Evolutionary conservation across 2,329 filamentous ascomycete species (phyloP), one percentile per base, ranked within the genome.

Genomic region (Zymoseptoria tritici): DNA sequence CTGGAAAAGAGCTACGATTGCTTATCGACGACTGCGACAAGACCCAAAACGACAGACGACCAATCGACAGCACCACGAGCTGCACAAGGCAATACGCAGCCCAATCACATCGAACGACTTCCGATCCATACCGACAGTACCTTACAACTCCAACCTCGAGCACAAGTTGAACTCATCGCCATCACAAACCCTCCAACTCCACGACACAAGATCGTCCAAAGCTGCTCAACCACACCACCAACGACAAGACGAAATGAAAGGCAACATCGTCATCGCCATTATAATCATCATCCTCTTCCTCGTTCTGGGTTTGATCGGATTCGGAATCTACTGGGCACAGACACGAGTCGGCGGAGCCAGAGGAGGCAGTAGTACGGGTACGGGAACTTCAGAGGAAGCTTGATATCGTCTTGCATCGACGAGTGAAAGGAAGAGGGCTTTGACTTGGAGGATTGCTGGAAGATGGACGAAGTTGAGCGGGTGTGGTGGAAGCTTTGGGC

Each of bases 251-350:
- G 76, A 55, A 52, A 81, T 81, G 78, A 72, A 79, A 71, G 77
- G 78, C 72, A 81, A 81, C 72, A 72, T 81, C 64, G 78, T 79
- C 73, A 79, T 81, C 73, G 78, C 78, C 71, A 72, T 79, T 67
- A 80, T 81, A 71, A 76, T 81, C 70, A 74, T 81, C 66, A 75
- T 80, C 70, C 78, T 81, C 67, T 80, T 81, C 74, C 73, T 80
- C 68, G 73, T 80, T 55, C 76, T 80, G 56, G 76, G 76, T 29
- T 68, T 78, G 26, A 78, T 80, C 70, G 79, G 74, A 52, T 80
- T 80, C 71, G 64, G 73, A 52, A 80, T 81, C 70, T 81, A 78
- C 73, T 77, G 76, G 70, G 73, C 78, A 51, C 78, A 79, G 67
- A 76, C 74, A 11, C 50, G 67, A 24, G 60, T 56, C 58, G 60